These are phyloP conservation scores for Amanita pseudoporphyria DNA, from an alignment of 768 basidiomycete genomes.

Conservation along the genomic window DNA sequence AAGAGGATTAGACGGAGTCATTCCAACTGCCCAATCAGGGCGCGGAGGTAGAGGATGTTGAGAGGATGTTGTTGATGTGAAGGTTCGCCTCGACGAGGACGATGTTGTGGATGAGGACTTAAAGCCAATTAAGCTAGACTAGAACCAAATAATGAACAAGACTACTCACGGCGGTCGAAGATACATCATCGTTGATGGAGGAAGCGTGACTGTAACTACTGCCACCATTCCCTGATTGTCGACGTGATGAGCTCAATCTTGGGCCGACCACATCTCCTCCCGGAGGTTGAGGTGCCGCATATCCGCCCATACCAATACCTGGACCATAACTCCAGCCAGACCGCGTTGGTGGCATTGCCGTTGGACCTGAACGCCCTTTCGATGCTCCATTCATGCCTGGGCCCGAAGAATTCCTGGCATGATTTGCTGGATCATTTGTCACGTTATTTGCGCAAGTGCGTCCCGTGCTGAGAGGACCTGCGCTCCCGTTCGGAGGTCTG, in stretches of 20 bases:
- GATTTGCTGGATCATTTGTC: constrained; percentile 16
- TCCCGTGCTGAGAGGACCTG: constrained; percentile 8
- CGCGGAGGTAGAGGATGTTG: constrained; percentile 65
- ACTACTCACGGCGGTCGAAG: constrained; percentile 63
- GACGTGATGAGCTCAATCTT: constrained; percentile 45
- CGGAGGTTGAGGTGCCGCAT: constrained; percentile 19
- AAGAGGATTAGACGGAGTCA: constrained; percentile 59
- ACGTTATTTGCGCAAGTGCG: constrained; percentile 14
- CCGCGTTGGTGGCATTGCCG: constrained; percentile 31
- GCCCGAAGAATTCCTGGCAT: constrained; percentile 14
- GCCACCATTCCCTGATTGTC: constrained; percentile 40
- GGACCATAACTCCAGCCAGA: constrained; percentile 67
- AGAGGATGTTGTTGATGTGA: constrained; percentile 65
- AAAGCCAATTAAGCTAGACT: not conserved
- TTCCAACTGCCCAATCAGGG: constrained; percentile 85
- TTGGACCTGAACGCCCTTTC: constrained; percentile 18
- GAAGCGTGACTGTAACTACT: constrained; percentile 48
- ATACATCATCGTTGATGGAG: constrained; percentile 57
- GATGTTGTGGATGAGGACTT: constrained; percentile 72
- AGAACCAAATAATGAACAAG: constrained; percentile 5
- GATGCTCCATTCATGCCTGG: constrained; percentile 20
- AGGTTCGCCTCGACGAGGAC: constrained; percentile 71
- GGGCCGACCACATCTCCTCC: constrained; percentile 54
- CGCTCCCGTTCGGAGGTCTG: constrained; percentile 19
- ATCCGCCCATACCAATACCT: constrained; percentile 43